phyloP scores from a whole-genome alignment of 2,329 filamentous ascomycete species.

The Drechslera avenae region DNA sequence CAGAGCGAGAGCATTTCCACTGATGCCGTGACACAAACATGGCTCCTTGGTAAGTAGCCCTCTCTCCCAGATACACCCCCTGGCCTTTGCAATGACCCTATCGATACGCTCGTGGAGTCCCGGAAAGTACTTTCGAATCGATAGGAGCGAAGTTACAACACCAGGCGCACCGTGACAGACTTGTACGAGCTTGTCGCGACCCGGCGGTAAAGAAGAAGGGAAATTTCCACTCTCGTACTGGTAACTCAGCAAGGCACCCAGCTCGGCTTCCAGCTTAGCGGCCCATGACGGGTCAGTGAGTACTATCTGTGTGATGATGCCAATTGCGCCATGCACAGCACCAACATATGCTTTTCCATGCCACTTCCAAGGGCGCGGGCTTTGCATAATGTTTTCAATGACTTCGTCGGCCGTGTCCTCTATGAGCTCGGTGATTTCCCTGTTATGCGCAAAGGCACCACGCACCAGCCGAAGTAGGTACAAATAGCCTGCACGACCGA shows the following conservation, averaged over 20 bases:
- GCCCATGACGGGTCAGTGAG: constrained; percentile 63
- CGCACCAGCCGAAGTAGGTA: constrained; percentile 70
- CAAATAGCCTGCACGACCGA: constrained; percentile 70
- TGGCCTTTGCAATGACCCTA: constrained; percentile 57
- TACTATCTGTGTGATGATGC: constrained; percentile 73
- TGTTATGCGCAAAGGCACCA: constrained; percentile 59
- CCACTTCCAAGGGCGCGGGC: constrained; percentile 66
- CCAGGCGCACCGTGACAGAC: constrained; percentile 72
- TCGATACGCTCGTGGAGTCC: constrained; percentile 60
- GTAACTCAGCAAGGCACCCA: constrained; percentile 62
- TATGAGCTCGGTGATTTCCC: constrained; percentile 57
- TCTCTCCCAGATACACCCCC: constrained; percentile 60
- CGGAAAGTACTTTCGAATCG: constrained; percentile 63
- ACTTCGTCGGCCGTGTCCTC: constrained; percentile 61
- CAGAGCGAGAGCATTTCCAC: constrained; percentile 66
- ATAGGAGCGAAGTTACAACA: constrained; percentile 63
- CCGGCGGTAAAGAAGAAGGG: constrained; percentile 59
- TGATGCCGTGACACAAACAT: constrained; percentile 68
- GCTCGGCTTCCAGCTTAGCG: constrained; percentile 57
- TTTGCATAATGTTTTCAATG: constrained; percentile 63
- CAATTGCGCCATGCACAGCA: constrained; percentile 69
- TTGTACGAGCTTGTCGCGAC: constrained; percentile 61
- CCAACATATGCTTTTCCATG: constrained; percentile 67
- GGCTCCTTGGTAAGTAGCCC: constrained; percentile 68
- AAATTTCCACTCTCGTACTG: constrained; percentile 69